Base-by-base conservation (phyloP, 106 monocot species). In the Dioscorea zingiberensis region DNA sequence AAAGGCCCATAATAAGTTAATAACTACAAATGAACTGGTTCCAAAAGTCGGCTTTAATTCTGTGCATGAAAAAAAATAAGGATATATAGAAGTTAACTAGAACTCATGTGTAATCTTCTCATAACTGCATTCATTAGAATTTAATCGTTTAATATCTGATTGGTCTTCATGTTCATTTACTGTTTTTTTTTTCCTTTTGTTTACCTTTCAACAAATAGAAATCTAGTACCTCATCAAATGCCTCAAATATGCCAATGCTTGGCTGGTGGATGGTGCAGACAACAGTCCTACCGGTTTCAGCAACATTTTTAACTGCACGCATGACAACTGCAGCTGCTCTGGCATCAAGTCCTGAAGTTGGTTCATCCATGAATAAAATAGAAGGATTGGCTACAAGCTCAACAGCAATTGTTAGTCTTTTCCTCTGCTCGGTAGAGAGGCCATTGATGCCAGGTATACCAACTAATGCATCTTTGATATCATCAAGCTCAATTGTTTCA, bases 201-300 rank as follows among this genome's bases (percentile, higher is more conserved):
- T n/a, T n/a, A n/a, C n/a, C n/a, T n/a, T n/a, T n/a, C n/a, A n/a
- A n/a, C n/a, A n/a, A n/a, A n/a, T n/a, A 38, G 38, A 38, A 38
- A 38, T 8, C 0, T 18, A 45, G 51, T 79, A 85, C 89, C 89
- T 89, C 89, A 61, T 89, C 89, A 74, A 89, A 85, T 62, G 84
- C 71, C 62, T 89, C 85, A 67, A 89, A 85, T 51, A 88, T 81
- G 54, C 81, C 78, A 48, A 88, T 88, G 46, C 84, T 88, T n/a
- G 88, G 87, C 58, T 88, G 87, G 55, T 88, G 87, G 64, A 88
- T 88, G 16, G 87, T 88, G 62, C 87, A 88, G 10, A 88, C 88
- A 6, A 84, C 84, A 32, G 88, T 88, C 67, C 88, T 76, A 56
- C 88, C 88, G 63, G 84, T 88, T 71, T 66, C 71, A 70, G 78